A percentile compares a stretch with the other conserved stretches of the same genome.
Conservation (phyloP, 192 early-diverging fungal species). For the Entophlyctis luteolus region DNA sequence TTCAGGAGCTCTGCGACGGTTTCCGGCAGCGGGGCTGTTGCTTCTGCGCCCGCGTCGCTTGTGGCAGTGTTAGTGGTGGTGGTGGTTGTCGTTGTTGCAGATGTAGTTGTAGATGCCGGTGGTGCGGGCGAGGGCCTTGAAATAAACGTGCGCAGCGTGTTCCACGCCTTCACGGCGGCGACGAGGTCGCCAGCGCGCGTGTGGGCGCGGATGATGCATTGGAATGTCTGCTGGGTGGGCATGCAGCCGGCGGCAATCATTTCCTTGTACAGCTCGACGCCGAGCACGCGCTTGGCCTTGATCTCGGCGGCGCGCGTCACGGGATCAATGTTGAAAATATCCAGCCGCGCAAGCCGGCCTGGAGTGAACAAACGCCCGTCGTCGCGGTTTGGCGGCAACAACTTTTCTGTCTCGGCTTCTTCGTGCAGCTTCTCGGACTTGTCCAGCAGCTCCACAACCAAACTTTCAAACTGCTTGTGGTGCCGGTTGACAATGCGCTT, state of each 20-base stretch:
- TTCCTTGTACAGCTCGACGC: conserved; percentile 28
- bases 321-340: not conserved
- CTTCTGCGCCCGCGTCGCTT: too few species aligned
- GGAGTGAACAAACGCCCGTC: not conserved
- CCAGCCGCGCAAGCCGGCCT: not conserved
- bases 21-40: not conserved
- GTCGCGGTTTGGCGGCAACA: not conserved
- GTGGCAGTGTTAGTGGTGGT: too few species aligned
- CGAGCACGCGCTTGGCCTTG: conserved; percentile 10
- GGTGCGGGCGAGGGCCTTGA: not conserved
- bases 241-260: conserved; percentile 8
- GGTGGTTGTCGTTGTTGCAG: too few species aligned
- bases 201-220: conserved; percentile 16
- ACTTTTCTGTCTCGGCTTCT: not conserved
- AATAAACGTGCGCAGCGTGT: not conserved
- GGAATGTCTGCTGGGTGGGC: conserved; percentile 10
- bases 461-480: conserved; percentile 23
- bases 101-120: too few species aligned
- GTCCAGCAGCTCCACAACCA: conserved; percentile 6
- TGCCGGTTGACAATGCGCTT: conserved; percentile 9
- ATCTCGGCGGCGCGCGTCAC: not conserved
- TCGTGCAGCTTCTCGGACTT: not conserved
- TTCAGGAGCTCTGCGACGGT: conserved; percentile 12
- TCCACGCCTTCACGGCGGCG: conserved; percentile 25
- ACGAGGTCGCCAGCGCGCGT: conserved; percentile 11